Evolutionary conservation across 2,329 filamentous ascomycete genomes (phyloP).

Genomic region (Penicillium sp.): DNA sequence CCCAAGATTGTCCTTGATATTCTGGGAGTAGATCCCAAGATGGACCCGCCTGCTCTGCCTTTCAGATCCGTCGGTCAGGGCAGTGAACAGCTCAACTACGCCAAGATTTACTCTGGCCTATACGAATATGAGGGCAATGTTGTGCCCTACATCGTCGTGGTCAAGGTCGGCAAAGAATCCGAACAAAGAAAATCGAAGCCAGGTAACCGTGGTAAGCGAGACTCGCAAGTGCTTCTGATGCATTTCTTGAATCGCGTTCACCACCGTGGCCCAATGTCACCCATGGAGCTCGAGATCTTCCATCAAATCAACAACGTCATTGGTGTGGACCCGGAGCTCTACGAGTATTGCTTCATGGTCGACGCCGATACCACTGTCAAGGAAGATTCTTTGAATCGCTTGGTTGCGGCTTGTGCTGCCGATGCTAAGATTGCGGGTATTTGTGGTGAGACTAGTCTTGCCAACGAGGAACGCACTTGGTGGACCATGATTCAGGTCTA

Average conservation of each 20-base stretch:
- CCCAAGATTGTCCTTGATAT: constrained; percentile 96
- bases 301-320: constrained; percentile 99
- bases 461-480: constrained; percentile 93
- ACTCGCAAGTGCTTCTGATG: constrained; percentile 93
- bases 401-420: constrained; percentile 89
- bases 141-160: constrained; percentile 90
- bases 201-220: constrained; percentile 96
- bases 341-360: constrained; percentile 96
- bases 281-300: constrained; percentile 95
- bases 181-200: constrained; percentile 89
- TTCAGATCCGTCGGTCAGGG: constrained; percentile 91
- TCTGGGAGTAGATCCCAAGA: constrained; percentile 92
- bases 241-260: constrained; percentile 98
- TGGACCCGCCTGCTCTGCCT: constrained; percentile 87
- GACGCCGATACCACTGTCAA: constrained; percentile 94
- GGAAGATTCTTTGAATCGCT: constrained; percentile 86
- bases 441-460: constrained; percentile 91
- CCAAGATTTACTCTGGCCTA: constrained; percentile 95
- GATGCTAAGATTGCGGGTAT: constrained; percentile 96
- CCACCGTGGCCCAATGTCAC: constrained; percentile 89
- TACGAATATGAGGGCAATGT: constrained; percentile 98
- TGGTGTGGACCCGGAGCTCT: constrained; percentile 93
- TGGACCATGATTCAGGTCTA: constrained; percentile 99
- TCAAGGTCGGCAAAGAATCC: constrained; percentile 96
- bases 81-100: constrained; percentile 93